Percentiles rank a stretch among this genome's conserved stretches.
phyloP scores from a whole-genome alignment of 2,329 filamentous ascomycete genomes.

The Fusarium acutatum region DNA sequence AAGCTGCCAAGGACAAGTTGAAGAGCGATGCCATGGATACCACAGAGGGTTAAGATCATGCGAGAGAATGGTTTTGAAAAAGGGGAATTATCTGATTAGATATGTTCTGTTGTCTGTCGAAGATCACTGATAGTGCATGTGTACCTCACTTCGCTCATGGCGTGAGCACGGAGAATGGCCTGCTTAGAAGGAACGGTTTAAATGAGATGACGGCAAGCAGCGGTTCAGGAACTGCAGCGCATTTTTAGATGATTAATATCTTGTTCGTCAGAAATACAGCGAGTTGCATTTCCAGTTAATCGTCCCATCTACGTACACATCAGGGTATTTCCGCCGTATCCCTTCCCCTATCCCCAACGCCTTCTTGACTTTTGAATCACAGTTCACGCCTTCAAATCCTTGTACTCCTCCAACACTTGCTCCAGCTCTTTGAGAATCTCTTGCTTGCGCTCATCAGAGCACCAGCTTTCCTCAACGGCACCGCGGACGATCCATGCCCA shows the following conservation, averaged over 20 bases:
- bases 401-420: constrained; percentile 31
- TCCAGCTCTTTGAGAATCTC: constrained; percentile 60
- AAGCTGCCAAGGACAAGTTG: constrained; percentile 53
- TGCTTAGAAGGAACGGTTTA: not conserved
- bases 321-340: constrained; percentile 14
- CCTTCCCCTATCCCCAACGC: not conserved
- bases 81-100: not conserved
- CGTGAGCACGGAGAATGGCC: not conserved
- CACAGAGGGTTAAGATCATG: constrained; percentile 45
- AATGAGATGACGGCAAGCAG: not conserved
- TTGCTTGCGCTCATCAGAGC: constrained; percentile 67
- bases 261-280: not conserved
- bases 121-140: not conserved
- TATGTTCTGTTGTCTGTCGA: not conserved
- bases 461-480: constrained; percentile 76
- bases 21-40: constrained; percentile 56
- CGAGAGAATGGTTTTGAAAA: not conserved
- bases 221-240: not conserved
- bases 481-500: constrained; percentile 72
- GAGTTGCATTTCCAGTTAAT: not conserved
- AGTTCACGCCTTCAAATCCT: not conserved
- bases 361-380: not conserved
- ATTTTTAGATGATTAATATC: constrained; percentile 10
- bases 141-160: constrained; percentile 5
- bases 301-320: not conserved